A percentile compares a stretch with the other conserved stretches of the same genome.
Evolutionary conservation across 116 monocot genomes (phyloP).

Genomic region (Dioscorea cayenensis): DNA sequence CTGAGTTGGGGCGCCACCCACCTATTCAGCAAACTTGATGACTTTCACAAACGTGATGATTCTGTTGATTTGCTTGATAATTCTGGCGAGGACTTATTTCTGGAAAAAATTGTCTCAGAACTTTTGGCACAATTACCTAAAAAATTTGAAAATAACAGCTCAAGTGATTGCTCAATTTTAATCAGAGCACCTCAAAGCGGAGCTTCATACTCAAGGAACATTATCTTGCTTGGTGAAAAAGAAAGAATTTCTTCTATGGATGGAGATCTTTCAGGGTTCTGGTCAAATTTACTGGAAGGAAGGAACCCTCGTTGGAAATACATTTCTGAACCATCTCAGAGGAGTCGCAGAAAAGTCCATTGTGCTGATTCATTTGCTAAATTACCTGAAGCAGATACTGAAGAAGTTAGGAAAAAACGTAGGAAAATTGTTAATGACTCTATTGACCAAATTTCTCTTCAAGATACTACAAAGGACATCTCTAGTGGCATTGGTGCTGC

Average conservation of each 20-base stretch:
- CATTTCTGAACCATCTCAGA: constrained; percentile 37
- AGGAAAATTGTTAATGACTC: constrained; percentile 25
- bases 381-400: constrained; percentile 21
- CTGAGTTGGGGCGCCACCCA: constrained; percentile 71
- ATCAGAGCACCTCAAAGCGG: constrained; percentile 43
- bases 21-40: constrained; percentile 56
- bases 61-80: constrained; percentile 17
- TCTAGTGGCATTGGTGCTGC: constrained; percentile 5
- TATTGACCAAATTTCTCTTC: constrained; percentile 14
- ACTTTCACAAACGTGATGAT: constrained; percentile 36
- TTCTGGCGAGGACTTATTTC: constrained; percentile 19
- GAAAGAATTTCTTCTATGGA: constrained; percentile 28
- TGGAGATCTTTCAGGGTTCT: constrained; percentile 49
- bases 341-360: constrained; percentile 39
- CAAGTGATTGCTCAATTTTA: constrained; percentile 13
- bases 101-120: constrained; percentile 46
- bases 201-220: constrained; percentile 51
- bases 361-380: constrained; percentile 19
- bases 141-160: constrained; percentile 9
- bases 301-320: constrained; percentile 50
- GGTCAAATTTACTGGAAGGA: constrained; percentile 64
- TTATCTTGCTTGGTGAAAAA: constrained; percentile 57
- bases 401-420: constrained; percentile 40
- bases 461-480: constrained; percentile 15
- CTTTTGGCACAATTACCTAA: constrained; percentile 24